Evolutionary conservation across 2,329 filamentous ascomycete species (phyloP).

Genomic region (Onygenales sp.): DNA sequence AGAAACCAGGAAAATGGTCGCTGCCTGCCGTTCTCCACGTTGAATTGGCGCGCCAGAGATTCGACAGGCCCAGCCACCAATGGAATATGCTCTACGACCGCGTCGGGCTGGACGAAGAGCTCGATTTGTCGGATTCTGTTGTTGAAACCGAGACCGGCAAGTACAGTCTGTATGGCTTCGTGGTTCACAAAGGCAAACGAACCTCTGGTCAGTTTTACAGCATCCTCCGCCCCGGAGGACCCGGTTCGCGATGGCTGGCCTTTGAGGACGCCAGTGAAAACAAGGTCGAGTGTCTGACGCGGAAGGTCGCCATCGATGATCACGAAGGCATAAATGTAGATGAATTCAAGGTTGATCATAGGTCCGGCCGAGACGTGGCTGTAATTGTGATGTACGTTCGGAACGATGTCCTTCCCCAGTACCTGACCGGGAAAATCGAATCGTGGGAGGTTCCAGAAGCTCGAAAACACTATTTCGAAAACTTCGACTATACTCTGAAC

Average conservation of each 20-base stretch:
- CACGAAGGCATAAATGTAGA: constrained; percentile 39
- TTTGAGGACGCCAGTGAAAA: constrained; percentile 49
- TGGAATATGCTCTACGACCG: constrained; percentile 50
- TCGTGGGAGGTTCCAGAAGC: constrained; percentile 39
- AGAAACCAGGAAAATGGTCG: constrained; percentile 29
- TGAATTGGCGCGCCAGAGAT: constrained; percentile 48
- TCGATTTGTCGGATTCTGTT: constrained; percentile 35
- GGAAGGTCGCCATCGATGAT: constrained; percentile 42
- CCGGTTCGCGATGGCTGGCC: constrained; percentile 48
- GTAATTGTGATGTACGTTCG: constrained; percentile 50
- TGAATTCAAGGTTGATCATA: constrained; percentile 27
- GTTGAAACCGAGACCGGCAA: constrained; percentile 25
- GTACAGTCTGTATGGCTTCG: constrained; percentile 51
- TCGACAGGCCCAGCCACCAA: constrained; percentile 43
- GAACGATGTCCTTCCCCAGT: constrained; percentile 35
- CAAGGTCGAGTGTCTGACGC: constrained; percentile 47
- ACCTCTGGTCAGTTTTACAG: constrained; percentile 51
- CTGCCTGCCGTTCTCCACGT: constrained; percentile 44
- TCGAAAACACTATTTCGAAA: constrained; percentile 31
- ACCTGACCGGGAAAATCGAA: constrained; percentile 33
- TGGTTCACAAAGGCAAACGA: constrained; percentile 50
- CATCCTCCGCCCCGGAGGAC: constrained; percentile 49
- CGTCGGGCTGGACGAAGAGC: constrained; percentile 46
- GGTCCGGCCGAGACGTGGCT: constrained; percentile 38
- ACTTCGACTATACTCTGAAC: constrained; percentile 11